phyloP scores from a whole-genome alignment of 139 green algal species.

The Closterium sp. region DNA sequence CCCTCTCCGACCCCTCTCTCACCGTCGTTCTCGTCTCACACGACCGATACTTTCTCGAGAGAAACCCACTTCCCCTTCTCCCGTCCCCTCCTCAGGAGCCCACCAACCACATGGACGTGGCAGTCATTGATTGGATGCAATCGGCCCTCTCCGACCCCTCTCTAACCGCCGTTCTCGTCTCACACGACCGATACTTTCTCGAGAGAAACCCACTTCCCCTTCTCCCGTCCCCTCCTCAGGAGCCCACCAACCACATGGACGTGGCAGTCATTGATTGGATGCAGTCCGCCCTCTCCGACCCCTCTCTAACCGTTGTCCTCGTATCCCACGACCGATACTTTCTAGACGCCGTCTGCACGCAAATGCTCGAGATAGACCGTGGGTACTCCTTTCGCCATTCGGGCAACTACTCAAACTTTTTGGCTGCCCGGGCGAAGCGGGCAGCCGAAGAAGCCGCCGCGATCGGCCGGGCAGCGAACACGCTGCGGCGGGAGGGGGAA shows the following conservation, averaged over 20 bases:
- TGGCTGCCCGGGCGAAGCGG: constrained; percentile 58
- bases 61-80: too few species aligned
- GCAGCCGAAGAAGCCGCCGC: constrained; percentile 12
- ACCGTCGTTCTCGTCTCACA: too few species aligned
- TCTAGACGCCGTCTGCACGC: constrained; percentile 67
- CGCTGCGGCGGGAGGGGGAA: constrained; percentile 70
- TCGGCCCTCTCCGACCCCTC: too few species aligned
- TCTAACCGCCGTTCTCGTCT: too few species aligned
- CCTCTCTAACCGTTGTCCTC: constrained; percentile 60
- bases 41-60: too few species aligned
- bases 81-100: too few species aligned
- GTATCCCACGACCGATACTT: constrained; percentile 72
- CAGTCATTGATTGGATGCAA: too few species aligned
- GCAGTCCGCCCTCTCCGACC: too few species aligned
- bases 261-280: constrained; percentile 67
- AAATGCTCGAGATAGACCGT: constrained; percentile 74
- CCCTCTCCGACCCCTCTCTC: too few species aligned
- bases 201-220: too few species aligned
- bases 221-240: constrained; percentile 1
- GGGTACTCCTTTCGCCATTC: constrained; percentile 49
- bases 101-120: too few species aligned
- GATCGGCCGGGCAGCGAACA: constrained; percentile 59
- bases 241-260: constrained; percentile 79
- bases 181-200: too few species aligned
- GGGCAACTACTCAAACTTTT: constrained; percentile 51